Evolutionary conservation across 345 rosid genomes (phyloP).

Genomic region (Cardiospermum halicacabum): DNA sequence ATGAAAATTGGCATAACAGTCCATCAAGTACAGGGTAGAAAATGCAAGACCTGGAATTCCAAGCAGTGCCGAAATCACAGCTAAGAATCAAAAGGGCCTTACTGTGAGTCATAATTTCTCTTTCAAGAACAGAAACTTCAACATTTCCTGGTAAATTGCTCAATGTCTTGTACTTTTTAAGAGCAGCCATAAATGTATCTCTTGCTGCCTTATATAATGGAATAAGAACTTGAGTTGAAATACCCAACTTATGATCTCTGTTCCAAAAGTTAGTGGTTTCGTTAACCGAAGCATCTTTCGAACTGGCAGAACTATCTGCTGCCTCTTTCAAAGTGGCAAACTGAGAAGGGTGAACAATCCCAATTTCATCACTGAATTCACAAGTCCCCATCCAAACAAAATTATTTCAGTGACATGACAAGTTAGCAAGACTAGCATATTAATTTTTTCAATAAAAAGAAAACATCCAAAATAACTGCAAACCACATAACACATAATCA

Average conservation of each 20-base stretch:
- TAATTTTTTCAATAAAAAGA: not conserved
- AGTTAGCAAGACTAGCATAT: not conserved
- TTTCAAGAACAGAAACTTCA: slow-evolving; percentile 24
- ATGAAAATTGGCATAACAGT: not conserved
- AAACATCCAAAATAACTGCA: not conserved
- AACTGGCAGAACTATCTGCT: slow-evolving; percentile 16
- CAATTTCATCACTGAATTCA: slow-evolving; percentile 72
- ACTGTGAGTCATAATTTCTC: slow-evolving; percentile 68
- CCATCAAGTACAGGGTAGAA: not conserved
- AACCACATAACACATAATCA: not conserved
- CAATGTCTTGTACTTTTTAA: slow-evolving; percentile 31
- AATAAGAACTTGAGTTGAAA: slow-evolving; percentile 57
- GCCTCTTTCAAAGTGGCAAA: slow-evolving; percentile 43
- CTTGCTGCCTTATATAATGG: slow-evolving; percentile 58
- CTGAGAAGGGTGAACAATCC: slow-evolving; percentile 87
- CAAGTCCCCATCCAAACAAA: not conserved
- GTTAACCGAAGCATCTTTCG: slow-evolving; percentile 10
- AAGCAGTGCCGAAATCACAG: slow-evolving; percentile 82
- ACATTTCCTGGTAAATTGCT: slow-evolving; percentile 8
- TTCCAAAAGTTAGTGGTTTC: slow-evolving; percentile 46
- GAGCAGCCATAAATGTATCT: slow-evolving; percentile 40
- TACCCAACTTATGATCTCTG: slow-evolving; percentile 74
- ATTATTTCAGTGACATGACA: not conserved
- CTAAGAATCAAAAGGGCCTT: slow-evolving; percentile 67
- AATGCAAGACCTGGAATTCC: slow-evolving; percentile 73